Evolutionary conservation across 1,139 yeast species (phyloP), one percentile per base, ranked within the genome.

Genomic region (Suhomyces taliae): DNA sequence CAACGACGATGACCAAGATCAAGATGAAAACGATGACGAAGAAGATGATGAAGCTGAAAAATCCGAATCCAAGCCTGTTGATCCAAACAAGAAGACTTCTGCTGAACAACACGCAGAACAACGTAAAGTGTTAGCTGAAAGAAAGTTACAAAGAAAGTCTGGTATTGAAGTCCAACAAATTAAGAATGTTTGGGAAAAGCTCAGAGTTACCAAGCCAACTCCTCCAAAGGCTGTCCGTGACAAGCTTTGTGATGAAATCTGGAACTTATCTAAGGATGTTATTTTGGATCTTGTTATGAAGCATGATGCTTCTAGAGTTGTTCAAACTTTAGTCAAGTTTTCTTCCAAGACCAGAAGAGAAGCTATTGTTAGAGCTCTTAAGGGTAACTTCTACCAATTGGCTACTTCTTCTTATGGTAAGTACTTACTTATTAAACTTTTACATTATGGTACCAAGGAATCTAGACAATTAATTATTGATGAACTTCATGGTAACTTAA

Each of bases 281-380:
- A 81, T 90, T 47, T 81, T 82, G 57, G 98, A 91, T 59, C 78
- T 93, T 56, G 97, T 91, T 36, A 68, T 93, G 72, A 91, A 93
- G 72, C 99, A 93, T 64, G 99, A 93, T 75, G 95, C 98, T 14
- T 90, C 97, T 31, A 82, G 99, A 70, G 95, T 93, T 47, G 96
- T 93, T 29, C 99, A 93, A 69, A 90, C 98, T 4, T 78, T 93
- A 57, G 85, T 93, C 52, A 93, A 93, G 67, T 90, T 86, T 65
- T 84, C 95, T 7, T 76, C 87, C 40, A 88, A 85, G 62, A 88
- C 83, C 49, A 85, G 93, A 72, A 82, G 97, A 68, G 85, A 83
- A 32, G 75, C 76, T 26, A 84, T 93, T 53, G 86, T 87, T 26
- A 60, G 69, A 47, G 77, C 91, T 2, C 75, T 93, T 56, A 85